Percentiles rank a stretch among this genome's conserved stretches.
phyloP scores from a whole-genome alignment of 371 early-diverging fungal species.

The Rhizopus stolonifer region DNA sequence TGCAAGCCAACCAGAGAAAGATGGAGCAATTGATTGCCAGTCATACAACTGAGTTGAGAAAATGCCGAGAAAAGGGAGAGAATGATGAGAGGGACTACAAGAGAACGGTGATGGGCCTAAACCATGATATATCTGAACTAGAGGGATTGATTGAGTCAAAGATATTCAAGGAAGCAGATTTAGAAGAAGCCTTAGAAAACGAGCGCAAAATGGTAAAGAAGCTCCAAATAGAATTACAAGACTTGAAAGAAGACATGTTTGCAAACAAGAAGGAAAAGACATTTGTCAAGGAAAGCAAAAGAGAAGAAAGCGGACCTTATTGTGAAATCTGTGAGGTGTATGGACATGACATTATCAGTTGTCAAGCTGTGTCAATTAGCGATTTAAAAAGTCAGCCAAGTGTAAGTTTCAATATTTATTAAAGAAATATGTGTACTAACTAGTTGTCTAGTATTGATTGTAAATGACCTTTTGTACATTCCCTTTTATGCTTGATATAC shows the following conservation, averaged over 20 bases:
- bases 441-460: too few species aligned
- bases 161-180: conserved; percentile 74
- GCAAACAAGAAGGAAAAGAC: not conserved
- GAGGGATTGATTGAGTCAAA: conserved; percentile 76
- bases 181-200: conserved; percentile 63
- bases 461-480: conserved; percentile 1
- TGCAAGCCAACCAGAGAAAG: conserved; percentile 53
- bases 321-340: conserved; percentile 71
- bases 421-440: too few species aligned
- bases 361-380: conserved; percentile 44
- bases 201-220: conserved; percentile 53
- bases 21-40: conserved; percentile 45
- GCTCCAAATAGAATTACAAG: conserved; percentile 53
- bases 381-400: not conserved
- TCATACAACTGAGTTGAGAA: conserved; percentile 58
- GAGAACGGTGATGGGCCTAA: conserved; percentile 53
- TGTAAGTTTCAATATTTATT: too few species aligned
- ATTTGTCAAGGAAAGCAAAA: conserved; percentile 6
- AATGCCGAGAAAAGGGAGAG: conserved; percentile 51
- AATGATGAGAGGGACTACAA: conserved; percentile 61
- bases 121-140: conserved; percentile 68
- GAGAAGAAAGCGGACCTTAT: conserved; percentile 28
- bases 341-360: conserved; percentile 70
- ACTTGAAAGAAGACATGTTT: conserved; percentile 35
- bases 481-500: not conserved